Percentiles rank a stretch among this genome's conserved stretches.
Conservation (phyloP, 768 basidiomycete species). For the Tricholoma matsutake region DNA sequence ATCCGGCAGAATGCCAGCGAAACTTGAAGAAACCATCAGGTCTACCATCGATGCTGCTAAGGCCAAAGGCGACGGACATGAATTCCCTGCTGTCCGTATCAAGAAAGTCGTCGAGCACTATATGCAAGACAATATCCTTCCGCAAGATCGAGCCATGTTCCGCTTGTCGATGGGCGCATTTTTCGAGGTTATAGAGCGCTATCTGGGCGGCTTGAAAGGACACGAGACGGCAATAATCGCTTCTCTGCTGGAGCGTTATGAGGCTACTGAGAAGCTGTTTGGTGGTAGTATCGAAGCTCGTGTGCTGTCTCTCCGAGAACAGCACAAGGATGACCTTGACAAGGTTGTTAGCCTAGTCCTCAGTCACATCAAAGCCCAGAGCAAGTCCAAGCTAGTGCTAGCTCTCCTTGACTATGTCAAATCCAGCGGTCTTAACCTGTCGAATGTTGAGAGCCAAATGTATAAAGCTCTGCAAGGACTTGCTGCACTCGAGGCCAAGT, state of each 20-base stretch:
- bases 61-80: conserved; percentile 65
- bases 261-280: conserved; percentile 86
- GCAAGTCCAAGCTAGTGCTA: conserved; percentile 87
- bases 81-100: conserved; percentile 88
- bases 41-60: conserved; percentile 73
- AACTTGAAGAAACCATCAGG: conserved; percentile 86
- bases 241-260: conserved; percentile 72
- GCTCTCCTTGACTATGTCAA: conserved; percentile 90
- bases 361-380: conserved; percentile 93
- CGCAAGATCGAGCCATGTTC: conserved; percentile 81
- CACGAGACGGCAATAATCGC: conserved; percentile 84
- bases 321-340: conserved; percentile 90
- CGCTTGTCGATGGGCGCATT: conserved; percentile 67
- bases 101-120: conserved; percentile 86
- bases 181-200: conserved; percentile 74
- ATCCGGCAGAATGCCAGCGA: conserved; percentile 89
- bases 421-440: conserved; percentile 69
- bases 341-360: conserved; percentile 82
- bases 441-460: conserved; percentile 69
- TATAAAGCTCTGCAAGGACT: conserved; percentile 77
- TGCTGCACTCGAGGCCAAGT: conserved; percentile 88
- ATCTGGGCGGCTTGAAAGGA: conserved; percentile 76
- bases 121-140: conserved; percentile 73
- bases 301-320: conserved; percentile 85
- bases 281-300: conserved; percentile 93